phyloP scores from a whole-genome alignment of 2,329 filamentous ascomycete genomes.

The Fusarium sp. region DNA sequence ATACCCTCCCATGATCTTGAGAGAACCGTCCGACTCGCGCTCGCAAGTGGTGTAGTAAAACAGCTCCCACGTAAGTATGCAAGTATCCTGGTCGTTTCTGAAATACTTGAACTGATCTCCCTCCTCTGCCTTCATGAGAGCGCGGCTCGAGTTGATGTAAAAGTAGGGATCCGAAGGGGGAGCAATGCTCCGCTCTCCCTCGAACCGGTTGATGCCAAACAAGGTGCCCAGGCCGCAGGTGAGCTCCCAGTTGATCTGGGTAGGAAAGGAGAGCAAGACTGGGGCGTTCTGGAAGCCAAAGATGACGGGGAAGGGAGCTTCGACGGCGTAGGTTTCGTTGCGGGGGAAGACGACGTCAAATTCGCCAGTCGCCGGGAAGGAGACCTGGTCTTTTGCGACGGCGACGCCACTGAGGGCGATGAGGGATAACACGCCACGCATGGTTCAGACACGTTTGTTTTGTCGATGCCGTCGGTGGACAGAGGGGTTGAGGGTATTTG shows the following conservation, averaged over 20 bases:
- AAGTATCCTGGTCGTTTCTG: constrained; percentile 18
- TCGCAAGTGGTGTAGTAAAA: constrained; percentile 21
- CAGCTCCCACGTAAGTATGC: constrained; percentile 20
- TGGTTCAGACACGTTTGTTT: not conserved
- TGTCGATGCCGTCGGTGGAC: not conserved
- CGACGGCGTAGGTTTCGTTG: constrained; percentile 26
- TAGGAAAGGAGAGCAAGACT: constrained; percentile 19
- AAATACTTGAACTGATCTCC: constrained; percentile 27
- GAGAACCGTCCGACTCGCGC: constrained; percentile 6
- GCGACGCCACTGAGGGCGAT: not conserved
- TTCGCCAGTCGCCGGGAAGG: constrained; percentile 24
- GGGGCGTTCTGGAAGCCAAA: constrained; percentile 30
- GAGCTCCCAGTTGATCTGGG: constrained; percentile 21
- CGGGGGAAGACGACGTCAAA: constrained; percentile 26
- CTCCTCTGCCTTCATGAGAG: constrained; percentile 13
- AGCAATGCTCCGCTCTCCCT: constrained; percentile 11
- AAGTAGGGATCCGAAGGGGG: constrained; percentile 15
- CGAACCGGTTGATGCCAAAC: constrained; percentile 14
- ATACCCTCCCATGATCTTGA: constrained; percentile 22
- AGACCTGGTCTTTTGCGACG: constrained; percentile 13
- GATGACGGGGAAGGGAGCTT: constrained; percentile 27
- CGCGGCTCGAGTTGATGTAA: constrained; percentile 24
- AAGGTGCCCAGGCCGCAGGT: constrained; percentile 15
- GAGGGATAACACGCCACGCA: not conserved
- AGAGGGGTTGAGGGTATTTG: not conserved